phyloP scores from a whole-genome alignment of 2,329 filamentous ascomycete genomes.

The Colletotrichum sp. region DNA sequence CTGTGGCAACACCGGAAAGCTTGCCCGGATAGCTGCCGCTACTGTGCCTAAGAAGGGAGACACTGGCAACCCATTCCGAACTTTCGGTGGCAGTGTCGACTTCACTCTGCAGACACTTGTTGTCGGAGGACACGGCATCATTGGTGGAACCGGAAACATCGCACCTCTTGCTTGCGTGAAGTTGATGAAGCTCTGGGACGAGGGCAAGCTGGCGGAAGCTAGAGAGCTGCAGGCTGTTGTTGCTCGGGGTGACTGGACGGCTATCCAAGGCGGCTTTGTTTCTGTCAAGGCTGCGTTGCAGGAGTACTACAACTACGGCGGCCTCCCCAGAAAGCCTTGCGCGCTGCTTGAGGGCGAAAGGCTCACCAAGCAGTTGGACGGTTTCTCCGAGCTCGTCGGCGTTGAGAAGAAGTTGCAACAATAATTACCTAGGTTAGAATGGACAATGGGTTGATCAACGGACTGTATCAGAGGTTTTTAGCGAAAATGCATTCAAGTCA shows the following conservation, averaged over 20 bases:
- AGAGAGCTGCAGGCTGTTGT: slow-evolving; percentile 67
- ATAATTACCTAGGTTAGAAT: neutral
- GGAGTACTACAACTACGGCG: slow-evolving; percentile 69
- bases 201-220: slow-evolving; percentile 64
- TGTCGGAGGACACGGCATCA: slow-evolving; percentile 74
- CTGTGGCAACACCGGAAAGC: slow-evolving; percentile 70
- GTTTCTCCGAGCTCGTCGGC: slow-evolving; percentile 32
- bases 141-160: slow-evolving; percentile 75
- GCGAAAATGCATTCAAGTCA: neutral
- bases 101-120: slow-evolving; percentile 75
- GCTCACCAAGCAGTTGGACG: slow-evolving; percentile 28
- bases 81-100: slow-evolving; percentile 75
- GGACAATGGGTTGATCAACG: too few relatives aligned
- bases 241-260: slow-evolving; percentile 71
- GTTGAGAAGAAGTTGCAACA: slow-evolving; percentile 25
- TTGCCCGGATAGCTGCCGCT: slow-evolving; percentile 53
- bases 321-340: slow-evolving; percentile 58
- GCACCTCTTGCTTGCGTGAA: slow-evolving; percentile 68
- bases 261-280: slow-evolving; percentile 72
- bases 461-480: neutral
- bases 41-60: slow-evolving; percentile 15
- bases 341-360: slow-evolving; percentile 30
- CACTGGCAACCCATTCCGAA: slow-evolving; percentile 56
- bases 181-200: slow-evolving; percentile 63
- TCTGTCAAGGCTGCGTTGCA: slow-evolving; percentile 71